A percentile compares a stretch with the other conserved stretches of the same genome.
Evolutionary conservation across 352 stramenopile genomes (phyloP).

Genomic region (Globisporangium iwayamae): DNA sequence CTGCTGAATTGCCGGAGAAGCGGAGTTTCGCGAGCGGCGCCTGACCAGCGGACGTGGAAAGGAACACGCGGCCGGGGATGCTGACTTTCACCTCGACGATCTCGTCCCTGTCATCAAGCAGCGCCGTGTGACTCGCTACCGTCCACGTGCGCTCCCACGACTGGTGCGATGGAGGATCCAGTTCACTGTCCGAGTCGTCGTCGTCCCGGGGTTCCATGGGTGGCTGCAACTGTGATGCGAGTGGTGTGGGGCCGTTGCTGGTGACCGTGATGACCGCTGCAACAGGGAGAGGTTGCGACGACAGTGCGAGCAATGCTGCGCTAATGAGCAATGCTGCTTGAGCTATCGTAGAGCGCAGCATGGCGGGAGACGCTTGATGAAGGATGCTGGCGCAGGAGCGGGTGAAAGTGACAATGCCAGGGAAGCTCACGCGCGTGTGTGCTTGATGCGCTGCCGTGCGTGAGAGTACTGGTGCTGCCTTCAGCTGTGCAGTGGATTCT

Average conservation of each 20-base stretch:
- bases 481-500: no score
- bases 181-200: not conserved
- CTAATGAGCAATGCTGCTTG: not conserved
- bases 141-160: conserved; percentile 38
- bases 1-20: conserved; percentile 11
- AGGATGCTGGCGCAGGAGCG: not conserved
- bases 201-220: not conserved
- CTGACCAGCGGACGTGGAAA: conserved; percentile 30
- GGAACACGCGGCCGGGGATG: conserved; percentile 54
- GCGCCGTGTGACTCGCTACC: conserved; percentile 24
- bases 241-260: not conserved
- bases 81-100: conserved; percentile 44
- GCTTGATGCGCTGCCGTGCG: not conserved
- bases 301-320: not conserved
- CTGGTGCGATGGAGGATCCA: conserved; percentile 21
- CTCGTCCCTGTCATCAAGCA: conserved; percentile 14
- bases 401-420: not conserved
- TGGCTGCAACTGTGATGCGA: not conserved
- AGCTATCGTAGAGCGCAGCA: not conserved
- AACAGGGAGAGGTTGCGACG: not conserved
- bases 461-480: no score
- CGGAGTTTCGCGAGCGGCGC: conserved; percentile 6
- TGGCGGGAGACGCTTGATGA: not conserved
- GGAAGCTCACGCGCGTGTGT: not conserved
- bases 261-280: not conserved